phyloP scores from a whole-genome alignment of 2,329 filamentous ascomycete genomes.

The Colletotrichum sp. region DNA sequence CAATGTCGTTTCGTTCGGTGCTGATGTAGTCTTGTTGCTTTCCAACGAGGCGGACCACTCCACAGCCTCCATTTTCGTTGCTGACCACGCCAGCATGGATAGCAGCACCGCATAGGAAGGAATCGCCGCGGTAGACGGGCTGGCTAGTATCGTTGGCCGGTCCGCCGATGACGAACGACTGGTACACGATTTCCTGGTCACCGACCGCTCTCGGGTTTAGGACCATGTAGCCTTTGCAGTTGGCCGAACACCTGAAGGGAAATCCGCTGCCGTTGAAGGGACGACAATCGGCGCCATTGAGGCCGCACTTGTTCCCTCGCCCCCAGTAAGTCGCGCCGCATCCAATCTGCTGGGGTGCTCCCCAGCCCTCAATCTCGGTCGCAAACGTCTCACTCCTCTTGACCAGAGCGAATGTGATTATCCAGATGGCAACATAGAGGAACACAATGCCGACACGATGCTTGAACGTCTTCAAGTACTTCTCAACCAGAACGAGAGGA shows the following conservation, averaged over 20 bases:
- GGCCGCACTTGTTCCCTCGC: slow-evolving; percentile 72
- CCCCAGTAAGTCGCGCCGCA: slow-evolving; percentile 77
- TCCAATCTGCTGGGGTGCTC: slow-evolving; percentile 66
- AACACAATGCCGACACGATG: slow-evolving; percentile 66
- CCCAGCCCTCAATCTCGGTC: slow-evolving; percentile 71
- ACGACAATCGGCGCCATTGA: slow-evolving; percentile 77
- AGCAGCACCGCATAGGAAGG: slow-evolving; percentile 84
- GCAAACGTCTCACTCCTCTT: slow-evolving; percentile 65
- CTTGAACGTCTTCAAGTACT: slow-evolving; percentile 61
- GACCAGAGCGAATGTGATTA: slow-evolving; percentile 72
- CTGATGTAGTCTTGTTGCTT: slow-evolving; percentile 67
- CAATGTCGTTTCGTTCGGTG: slow-evolving; percentile 74
- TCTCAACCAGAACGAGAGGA: slow-evolving; percentile 68
- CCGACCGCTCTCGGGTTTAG: slow-evolving; percentile 80
- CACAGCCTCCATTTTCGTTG: slow-evolving; percentile 77
- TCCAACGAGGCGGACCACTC: slow-evolving; percentile 78
- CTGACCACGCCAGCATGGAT: slow-evolving; percentile 83
- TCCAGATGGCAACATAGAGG: slow-evolving; percentile 69
- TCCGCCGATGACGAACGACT: slow-evolving; percentile 72
- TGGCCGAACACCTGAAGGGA: slow-evolving; percentile 77
- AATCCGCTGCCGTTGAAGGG: slow-evolving; percentile 75
- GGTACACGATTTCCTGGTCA: slow-evolving; percentile 68
- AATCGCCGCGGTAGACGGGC: slow-evolving; percentile 84
- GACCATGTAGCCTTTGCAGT: slow-evolving; percentile 69
- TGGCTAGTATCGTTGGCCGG: slow-evolving; percentile 46